Conservation (phyloP, 441 rosid genomes). For the Theobroma grandiflorum region DNA sequence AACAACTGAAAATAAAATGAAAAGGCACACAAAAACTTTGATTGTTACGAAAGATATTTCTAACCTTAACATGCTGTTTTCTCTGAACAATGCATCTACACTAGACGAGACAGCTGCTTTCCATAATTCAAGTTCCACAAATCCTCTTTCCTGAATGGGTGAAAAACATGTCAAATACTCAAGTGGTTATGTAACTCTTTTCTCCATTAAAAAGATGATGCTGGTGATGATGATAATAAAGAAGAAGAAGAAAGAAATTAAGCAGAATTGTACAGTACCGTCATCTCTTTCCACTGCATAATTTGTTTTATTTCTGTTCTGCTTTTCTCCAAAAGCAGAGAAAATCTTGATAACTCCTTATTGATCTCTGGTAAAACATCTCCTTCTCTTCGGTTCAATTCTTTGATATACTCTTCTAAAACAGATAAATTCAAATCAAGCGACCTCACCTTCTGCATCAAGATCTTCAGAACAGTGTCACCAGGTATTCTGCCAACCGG, state of each 20-base stretch:
- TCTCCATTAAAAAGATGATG: neutral
- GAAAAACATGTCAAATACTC: neutral
- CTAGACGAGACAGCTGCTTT: constrained; percentile 59
- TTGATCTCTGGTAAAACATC: constrained; percentile 61
- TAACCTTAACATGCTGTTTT: constrained; percentile 73
- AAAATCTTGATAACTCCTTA: constrained; percentile 57
- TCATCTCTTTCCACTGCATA: constrained; percentile 59
- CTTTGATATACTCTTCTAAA: constrained; percentile 76
- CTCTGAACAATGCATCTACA: constrained; percentile 61
- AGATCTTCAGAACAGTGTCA: constrained; percentile 73
- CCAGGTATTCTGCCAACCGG: constrained; percentile 63
- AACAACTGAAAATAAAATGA: neutral
- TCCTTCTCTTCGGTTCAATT: constrained; percentile 56
- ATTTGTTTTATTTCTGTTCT: constrained; percentile 60
- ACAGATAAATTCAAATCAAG: constrained; percentile 74
- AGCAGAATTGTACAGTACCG: constrained; percentile 44
- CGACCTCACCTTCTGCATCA: constrained; percentile 86
- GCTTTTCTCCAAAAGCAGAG: constrained; percentile 57
- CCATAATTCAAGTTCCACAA: constrained; percentile 64
- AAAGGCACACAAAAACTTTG: neutral
- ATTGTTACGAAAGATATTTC: constrained; percentile 15
- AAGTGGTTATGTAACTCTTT: neutral
- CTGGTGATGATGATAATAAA: neutral
- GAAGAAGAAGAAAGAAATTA: neutral
- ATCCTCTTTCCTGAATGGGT: constrained; percentile 56